Percentiles rank a stretch among this genome's conserved stretches.
phyloP scores from a whole-genome alignment of 768 basidiomycete species.

The Calocybe cyanea region DNA sequence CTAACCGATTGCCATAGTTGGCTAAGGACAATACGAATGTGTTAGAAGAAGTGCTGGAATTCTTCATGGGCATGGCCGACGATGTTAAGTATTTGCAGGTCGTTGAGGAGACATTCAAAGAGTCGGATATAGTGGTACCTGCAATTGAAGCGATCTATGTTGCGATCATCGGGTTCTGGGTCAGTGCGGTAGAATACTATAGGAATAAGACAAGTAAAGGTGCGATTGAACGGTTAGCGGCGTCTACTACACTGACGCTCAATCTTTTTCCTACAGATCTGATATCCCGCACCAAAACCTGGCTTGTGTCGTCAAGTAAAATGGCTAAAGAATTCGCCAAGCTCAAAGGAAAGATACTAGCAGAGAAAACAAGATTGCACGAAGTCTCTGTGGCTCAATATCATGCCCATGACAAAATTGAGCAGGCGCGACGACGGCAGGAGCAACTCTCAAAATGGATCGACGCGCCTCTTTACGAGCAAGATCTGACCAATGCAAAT shows the following conservation, averaged over 20 bases:
- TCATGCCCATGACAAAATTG: not conserved
- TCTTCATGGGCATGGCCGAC: too few species aligned
- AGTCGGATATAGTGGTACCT: not conserved
- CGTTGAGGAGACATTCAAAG: slow-evolving; percentile 2
- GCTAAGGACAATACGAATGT: not conserved
- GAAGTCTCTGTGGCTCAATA: not conserved
- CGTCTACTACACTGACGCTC: not conserved
- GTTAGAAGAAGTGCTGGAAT: too few species aligned
- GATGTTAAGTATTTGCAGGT: slow-evolving; percentile 1
- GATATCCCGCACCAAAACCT: not conserved
- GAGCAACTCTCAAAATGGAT: not conserved
- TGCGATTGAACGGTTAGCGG: not conserved
- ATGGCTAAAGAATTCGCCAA: not conserved
- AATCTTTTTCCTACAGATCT: not conserved
- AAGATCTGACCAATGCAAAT: not conserved
- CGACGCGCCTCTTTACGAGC: not conserved
- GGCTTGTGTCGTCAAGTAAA: not conserved
- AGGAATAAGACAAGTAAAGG: too few species aligned
- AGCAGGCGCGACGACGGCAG: not conserved
- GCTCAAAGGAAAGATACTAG: not conserved
- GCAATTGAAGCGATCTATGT: slow-evolving; percentile 2
- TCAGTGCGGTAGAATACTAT: slow-evolving; percentile 3
- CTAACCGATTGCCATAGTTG: not conserved
- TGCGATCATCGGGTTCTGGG: too few species aligned
- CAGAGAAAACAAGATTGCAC: not conserved